phyloP scores from a whole-genome alignment of 2,329 filamentous ascomycete species.

The Pseudopithomyces chartarum region DNA sequence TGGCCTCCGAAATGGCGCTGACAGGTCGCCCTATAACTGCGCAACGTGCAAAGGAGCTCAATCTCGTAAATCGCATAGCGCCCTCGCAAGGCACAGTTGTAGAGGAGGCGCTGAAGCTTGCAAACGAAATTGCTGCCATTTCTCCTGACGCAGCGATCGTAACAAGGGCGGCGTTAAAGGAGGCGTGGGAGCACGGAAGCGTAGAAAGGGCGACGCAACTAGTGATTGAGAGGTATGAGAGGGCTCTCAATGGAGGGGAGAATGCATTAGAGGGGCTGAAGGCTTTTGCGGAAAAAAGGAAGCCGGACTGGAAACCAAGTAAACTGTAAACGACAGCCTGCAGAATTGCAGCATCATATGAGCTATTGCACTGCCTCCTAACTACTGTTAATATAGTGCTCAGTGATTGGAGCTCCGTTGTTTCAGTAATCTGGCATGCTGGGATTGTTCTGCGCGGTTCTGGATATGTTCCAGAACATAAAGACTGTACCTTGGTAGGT shows the following conservation, averaged over 20 bases:
- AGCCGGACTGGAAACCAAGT: conserved; percentile 55
- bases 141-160: conserved; percentile 46
- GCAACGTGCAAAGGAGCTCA: conserved; percentile 50
- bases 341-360: not conserved
- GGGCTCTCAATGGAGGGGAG: conserved; percentile 48
- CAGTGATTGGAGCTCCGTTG: no score
- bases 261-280: conserved; percentile 57
- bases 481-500: no score
- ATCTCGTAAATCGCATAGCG: conserved; percentile 49
- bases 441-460: no score
- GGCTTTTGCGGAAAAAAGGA: conserved; percentile 59
- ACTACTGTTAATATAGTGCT: not conserved
- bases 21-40: conserved; percentile 54
- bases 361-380: not conserved
- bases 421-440: no score
- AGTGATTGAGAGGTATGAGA: conserved; percentile 50
- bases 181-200: conserved; percentile 41
- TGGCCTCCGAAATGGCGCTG: conserved; percentile 57
- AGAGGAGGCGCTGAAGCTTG: conserved; percentile 43
- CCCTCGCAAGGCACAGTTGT: conserved; percentile 41
- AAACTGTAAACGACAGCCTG: conserved; percentile 46
- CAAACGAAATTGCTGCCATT: conserved; percentile 40
- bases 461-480: no score
- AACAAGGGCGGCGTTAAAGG: conserved; percentile 40
- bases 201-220: conserved; percentile 49